phyloP scores from a whole-genome alignment of 331 rosid genomes.

The Malus hybrid region DNA sequence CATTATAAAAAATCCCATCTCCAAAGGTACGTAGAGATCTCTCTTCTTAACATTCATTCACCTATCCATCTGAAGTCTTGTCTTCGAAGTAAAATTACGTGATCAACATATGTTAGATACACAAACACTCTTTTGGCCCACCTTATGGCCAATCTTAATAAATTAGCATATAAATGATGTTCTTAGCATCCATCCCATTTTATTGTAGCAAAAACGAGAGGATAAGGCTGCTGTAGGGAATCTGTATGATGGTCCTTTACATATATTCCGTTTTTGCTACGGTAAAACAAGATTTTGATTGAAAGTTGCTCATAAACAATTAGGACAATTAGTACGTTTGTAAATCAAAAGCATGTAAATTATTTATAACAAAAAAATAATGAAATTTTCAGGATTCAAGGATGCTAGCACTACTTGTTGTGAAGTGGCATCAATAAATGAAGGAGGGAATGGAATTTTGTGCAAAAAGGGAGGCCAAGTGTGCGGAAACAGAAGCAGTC shows the following conservation, averaged over 20 bases:
- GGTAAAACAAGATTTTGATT: no score
- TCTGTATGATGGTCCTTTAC: no score
- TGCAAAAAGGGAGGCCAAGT: conserved; percentile 35
- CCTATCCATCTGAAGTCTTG: not conserved
- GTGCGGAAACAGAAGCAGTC: conserved; percentile 18
- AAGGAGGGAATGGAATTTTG: conserved; percentile 41
- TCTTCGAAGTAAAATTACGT: not conserved
- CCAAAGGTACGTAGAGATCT: conserved; percentile 16
- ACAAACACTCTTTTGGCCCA: not conserved
- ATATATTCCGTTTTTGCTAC: no score
- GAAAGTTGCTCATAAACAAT: no score
- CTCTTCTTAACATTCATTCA: not conserved
- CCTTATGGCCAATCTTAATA: no score
- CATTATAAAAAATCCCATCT: conserved; percentile 4
- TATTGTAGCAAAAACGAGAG: no score
- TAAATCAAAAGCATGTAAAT: no score
- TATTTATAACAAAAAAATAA: not conserved
- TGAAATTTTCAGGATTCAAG: conserved; percentile 18
- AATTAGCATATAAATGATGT: not conserved
- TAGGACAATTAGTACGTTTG: no score
- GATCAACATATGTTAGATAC: not conserved
- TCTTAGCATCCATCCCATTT: not conserved
- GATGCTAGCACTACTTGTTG: conserved; percentile 29
- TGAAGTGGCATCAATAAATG: conserved; percentile 23
- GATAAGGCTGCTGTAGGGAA: no score